A percentile compares a stretch with the other conserved stretches of the same genome.
Evolutionary conservation across 306 rosid species (phyloP).

Genomic region (Cucurbita moschata): DNA sequence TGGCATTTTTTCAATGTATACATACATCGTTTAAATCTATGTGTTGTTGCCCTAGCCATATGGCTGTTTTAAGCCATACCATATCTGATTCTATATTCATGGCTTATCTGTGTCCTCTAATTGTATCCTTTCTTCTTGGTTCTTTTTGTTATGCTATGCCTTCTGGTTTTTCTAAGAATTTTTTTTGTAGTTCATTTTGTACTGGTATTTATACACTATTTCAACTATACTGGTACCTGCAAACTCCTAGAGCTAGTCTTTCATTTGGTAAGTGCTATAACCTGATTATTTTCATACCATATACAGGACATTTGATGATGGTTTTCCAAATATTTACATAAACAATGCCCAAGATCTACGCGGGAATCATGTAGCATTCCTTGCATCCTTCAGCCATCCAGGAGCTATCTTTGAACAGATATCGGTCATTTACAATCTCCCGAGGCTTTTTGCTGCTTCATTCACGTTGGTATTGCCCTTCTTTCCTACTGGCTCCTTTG

Average conservation of each 20-base stretch:
- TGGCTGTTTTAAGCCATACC: no score
- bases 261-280: neutral
- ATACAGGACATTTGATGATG: constrained; percentile 84
- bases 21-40: neutral
- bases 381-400: constrained; percentile 84
- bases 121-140: neutral
- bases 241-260: neutral
- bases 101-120: neutral
- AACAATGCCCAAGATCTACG: constrained; percentile 82
- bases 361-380: constrained; percentile 89
- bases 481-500: constrained; percentile 96
- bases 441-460: constrained; percentile 84
- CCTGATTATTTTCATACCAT: neutral
- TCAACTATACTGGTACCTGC: neutral
- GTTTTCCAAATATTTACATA: constrained; percentile 80
- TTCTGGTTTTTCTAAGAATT: neutral
- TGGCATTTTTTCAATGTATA: neutral
- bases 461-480: constrained; percentile 91
- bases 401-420: constrained; percentile 89
- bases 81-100: neutral
- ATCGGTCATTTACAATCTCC: constrained; percentile 82
- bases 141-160: neutral
- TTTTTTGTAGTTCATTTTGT: neutral
- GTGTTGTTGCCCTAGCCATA: neutral
- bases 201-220: neutral